Conservation (phyloP, 805 yeast species). For the Metschnikowia chrysomelidarum region DNA sequence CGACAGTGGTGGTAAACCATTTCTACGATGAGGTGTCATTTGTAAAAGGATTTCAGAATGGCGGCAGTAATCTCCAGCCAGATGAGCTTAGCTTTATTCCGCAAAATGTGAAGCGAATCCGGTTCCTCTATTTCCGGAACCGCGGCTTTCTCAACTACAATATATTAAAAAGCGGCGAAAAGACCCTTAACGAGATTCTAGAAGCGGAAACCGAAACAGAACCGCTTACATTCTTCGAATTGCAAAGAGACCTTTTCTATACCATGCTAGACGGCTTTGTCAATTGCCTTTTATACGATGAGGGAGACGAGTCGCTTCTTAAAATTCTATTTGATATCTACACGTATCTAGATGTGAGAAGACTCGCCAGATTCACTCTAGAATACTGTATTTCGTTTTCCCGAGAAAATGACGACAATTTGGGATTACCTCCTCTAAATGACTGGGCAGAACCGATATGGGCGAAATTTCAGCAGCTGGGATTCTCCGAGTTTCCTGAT, state of each 20-base stretch:
- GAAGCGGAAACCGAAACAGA: conserved; percentile 4
- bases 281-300: conserved; percentile 63
- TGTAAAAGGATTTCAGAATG: conserved; percentile 41
- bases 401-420: conserved; percentile 41
- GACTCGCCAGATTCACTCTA: conserved; percentile 52
- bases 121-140: conserved; percentile 79
- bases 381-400: conserved; percentile 56
- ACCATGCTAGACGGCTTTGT: conserved; percentile 58
- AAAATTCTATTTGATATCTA: conserved; percentile 51
- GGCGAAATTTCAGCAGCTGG: not conserved
- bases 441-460: conserved; percentile 13
- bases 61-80: conserved; percentile 28
- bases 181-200: conserved; percentile 10
- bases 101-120: conserved; percentile 68
- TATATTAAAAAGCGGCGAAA: conserved; percentile 24
- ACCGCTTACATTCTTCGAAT: conserved; percentile 9
- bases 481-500: not conserved
- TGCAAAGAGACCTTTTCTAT: conserved; percentile 35
- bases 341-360: conserved; percentile 43
- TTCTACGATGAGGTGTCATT: conserved; percentile 39
- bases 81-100: conserved; percentile 48
- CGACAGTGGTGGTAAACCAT: conserved; percentile 59
- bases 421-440: conserved; percentile 29
- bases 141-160: conserved; percentile 69
- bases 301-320: conserved; percentile 59